Evolutionary conservation across 768 basidiomycete species (phyloP).

Genomic region (Termitomyces sp.): DNA sequence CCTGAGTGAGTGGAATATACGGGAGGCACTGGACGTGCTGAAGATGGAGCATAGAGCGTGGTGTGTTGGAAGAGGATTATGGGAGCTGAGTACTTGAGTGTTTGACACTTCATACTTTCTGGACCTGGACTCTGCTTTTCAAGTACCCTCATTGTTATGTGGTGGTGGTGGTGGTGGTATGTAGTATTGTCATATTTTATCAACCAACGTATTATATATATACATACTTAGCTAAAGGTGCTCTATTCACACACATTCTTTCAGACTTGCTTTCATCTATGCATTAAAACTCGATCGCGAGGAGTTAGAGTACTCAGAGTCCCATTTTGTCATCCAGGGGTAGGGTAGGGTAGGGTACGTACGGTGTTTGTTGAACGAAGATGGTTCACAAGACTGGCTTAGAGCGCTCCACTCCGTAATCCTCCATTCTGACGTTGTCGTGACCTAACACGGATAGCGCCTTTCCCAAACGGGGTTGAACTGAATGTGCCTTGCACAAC

Average conservation of each 20-base stretch:
- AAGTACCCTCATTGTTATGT: not conserved
- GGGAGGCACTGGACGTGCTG: conserved; percentile 52
- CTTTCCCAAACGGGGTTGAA: not conserved
- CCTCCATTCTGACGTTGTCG: not conserved
- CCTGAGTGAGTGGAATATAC: conserved; percentile 59
- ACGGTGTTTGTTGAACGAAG: no score
- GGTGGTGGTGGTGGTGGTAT: no score
- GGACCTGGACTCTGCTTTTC: not conserved
- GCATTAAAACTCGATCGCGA: not conserved
- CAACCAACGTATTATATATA: no score
- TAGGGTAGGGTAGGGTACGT: not conserved
- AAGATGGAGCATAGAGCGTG: conserved; percentile 32
- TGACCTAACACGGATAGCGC: no score
- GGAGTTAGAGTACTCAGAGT: not conserved
- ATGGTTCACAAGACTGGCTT: not conserved
- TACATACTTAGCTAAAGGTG: no score
- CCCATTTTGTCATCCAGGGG: not conserved
- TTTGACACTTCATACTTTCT: conserved; percentile 9
- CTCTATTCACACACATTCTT: not conserved
- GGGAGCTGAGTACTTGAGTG: conserved; percentile 31
- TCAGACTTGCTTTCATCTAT: not conserved
- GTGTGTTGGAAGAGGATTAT: conserved; percentile 30
- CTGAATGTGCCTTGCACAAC: not conserved
- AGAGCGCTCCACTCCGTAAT: not conserved
- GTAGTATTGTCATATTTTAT: no score